These are phyloP conservation scores for Syzygium malaccense DNA, from an alignment of 441 rosid genomes.

Conservation along the genomic window DNA sequence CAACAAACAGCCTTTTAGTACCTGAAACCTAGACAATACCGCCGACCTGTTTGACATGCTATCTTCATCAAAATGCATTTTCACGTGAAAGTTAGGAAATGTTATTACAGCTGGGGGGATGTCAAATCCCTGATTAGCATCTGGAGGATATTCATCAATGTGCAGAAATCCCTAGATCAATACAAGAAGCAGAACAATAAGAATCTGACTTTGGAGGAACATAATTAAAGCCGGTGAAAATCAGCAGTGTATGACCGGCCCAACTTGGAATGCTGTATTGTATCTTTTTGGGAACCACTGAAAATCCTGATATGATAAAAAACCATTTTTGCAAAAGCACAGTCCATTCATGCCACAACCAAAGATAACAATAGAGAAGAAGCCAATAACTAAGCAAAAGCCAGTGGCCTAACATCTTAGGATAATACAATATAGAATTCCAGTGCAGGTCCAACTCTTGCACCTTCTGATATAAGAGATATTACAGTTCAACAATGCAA, in stretches of 20 bases:
- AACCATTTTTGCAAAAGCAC: not conserved
- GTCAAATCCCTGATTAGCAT: conserved; percentile 98
- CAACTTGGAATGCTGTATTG: not conserved
- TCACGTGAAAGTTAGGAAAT: conserved; percentile 53
- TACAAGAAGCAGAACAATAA: not conserved
- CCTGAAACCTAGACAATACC: conserved; percentile 57
- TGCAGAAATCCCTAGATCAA: conserved; percentile 62
- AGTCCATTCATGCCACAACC: not conserved
- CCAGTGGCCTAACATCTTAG: not conserved
- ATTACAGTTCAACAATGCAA: not conserved
- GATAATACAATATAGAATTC: not conserved
- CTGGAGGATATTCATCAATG: conserved; percentile 94
- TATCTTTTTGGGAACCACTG: not conserved
- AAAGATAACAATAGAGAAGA: not conserved
- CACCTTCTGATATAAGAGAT: not conserved
- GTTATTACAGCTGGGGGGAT: conserved; percentile 87
- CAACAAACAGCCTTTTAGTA: conserved; percentile 5
- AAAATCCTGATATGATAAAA: not conserved
- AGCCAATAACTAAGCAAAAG: not conserved
- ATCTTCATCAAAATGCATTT: conserved; percentile 30
- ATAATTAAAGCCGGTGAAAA: conserved; percentile 9
- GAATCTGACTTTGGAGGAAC: conserved; percentile 10
- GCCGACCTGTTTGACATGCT: conserved; percentile 30
- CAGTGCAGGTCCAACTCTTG: not conserved
- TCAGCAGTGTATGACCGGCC: not conserved